Base-by-base conservation (phyloP, 2,329 filamentous ascomycete genomes). In the Fusarium staphyleae region DNA sequence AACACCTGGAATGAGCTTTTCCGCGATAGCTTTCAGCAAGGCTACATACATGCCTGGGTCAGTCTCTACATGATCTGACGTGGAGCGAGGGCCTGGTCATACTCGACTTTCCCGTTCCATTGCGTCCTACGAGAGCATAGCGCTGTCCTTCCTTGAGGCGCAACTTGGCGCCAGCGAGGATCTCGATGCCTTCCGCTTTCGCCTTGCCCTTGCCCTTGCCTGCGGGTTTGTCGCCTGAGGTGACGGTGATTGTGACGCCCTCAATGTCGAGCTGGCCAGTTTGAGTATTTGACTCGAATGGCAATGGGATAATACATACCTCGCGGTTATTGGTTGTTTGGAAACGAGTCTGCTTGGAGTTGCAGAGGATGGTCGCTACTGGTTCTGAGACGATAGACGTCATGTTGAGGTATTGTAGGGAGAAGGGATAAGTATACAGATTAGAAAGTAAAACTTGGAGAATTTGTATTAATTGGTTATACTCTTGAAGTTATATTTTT, bases 31-130 rank as follows among this genome's bases (percentile, higher is more conserved):
- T 66, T 84, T 84, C 13, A 95, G 76, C 6, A 93, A 74, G 0
- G 89, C 87, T 89, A 37, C 3, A 3, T n/a, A n/a, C n/a, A 14
- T 14, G 32, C 7, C 11, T n/a, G 15, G 4, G 37, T 60, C 9
- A 59, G 47, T 14, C 29, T 22, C 19, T 62, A 19, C 24, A 14
- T 5, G 5, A 2, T 13, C 1, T 16, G 45, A 19, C 5, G 14
- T 34, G 4, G 8, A 24, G 9, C 12, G 13, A 12, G 15, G 12
- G 16, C 7, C 7, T 19, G 5, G 12, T 67, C 80, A 71, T 72
- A 88, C 86, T 93, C 4, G 89, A 93, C 69, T 96, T 96, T 5
- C 91, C 91, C 2, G 87, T 88, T 1, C 91, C 91, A 72, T 96
- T 96, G 6, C 89, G 81, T 0, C 91, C 91, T 15, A 93, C 78